A percentile compares a stretch with the other conserved stretches of the same genome.
Conservation (phyloP, 164 flowering plant species). For the Dillenia suffruticosa region DNA sequence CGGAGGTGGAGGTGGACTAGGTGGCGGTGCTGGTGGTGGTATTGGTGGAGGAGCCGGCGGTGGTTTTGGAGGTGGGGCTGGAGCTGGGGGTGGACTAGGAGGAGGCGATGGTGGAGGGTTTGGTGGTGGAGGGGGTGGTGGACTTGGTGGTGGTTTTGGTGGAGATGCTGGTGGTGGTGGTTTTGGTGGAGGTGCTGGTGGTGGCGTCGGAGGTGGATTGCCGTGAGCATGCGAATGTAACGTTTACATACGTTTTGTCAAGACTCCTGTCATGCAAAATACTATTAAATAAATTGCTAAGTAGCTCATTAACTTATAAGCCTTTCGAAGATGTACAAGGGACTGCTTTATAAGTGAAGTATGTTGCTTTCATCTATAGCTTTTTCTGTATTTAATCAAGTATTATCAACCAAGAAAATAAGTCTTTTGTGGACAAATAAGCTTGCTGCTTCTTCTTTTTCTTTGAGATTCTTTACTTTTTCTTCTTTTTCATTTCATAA, state of each 20-base stretch:
- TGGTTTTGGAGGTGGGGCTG: conserved; percentile 3
- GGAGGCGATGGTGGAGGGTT: conserved; percentile 11
- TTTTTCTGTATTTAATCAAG: no score
- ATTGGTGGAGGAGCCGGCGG: conserved; percentile 11
- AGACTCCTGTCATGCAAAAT: neutral
- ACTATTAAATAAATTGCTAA: no score
- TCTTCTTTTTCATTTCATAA: no score
- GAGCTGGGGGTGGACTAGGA: conserved; percentile 11
- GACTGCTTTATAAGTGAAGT: no score
- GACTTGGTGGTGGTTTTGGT: conserved; percentile 8
- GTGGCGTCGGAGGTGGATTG: conserved; percentile 6
- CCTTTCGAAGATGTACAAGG: no score
- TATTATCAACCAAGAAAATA: no score
- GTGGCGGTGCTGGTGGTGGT: conserved; percentile 20
- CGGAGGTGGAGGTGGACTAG: conserved; percentile 21
- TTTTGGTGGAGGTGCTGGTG: conserved; percentile 10
- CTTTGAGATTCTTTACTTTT: no score
- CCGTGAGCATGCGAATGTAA: neutral
- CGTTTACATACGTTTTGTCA: neutral
- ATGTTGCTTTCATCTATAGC: no score
- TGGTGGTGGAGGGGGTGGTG: conserved; percentile 9
- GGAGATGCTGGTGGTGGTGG: conserved; percentile 13
- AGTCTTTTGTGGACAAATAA: no score
- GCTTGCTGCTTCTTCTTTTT: no score
- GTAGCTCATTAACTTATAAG: no score